phyloP scores from a whole-genome alignment of 2,329 filamentous ascomycete genomes.

The Karstenula rhodostoma region DNA sequence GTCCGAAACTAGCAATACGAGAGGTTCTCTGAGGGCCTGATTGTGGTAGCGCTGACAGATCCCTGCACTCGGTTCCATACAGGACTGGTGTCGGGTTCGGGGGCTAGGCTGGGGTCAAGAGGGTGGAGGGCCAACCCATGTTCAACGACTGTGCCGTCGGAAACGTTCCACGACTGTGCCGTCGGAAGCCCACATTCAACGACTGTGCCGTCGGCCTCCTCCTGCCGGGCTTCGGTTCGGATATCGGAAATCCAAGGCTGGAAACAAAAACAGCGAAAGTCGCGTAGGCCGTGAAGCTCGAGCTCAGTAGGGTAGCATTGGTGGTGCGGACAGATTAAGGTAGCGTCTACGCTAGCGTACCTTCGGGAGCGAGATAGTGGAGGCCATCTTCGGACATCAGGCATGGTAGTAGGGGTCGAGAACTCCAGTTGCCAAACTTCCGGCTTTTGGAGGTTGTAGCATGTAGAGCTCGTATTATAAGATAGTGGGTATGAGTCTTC shows the following conservation, averaged over 20 bases:
- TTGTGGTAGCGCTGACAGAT: not conserved
- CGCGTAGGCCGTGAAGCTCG: not conserved
- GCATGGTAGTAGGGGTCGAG: not conserved
- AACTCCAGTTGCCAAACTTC: not conserved
- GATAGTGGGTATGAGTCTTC: not conserved
- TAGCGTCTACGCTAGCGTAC: not conserved
- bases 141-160: not conserved
- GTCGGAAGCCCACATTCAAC: not conserved
- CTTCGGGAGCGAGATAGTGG: not conserved
- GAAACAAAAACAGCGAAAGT: slow-evolving; percentile 3
- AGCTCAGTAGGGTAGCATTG: not conserved
- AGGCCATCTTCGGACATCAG: slow-evolving; percentile 3
- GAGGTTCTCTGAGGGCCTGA: slow-evolving; percentile 2
- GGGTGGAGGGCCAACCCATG: slow-evolving; percentile 1
- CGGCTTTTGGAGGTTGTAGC: not conserved
- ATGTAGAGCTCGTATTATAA: slow-evolving; percentile 2
- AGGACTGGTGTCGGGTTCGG: slow-evolving; percentile 1
- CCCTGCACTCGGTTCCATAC: not conserved
- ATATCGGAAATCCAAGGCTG: not conserved
- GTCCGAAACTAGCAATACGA: slow-evolving; percentile 1
- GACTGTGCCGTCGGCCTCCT: not conserved
- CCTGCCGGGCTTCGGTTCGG: not conserved
- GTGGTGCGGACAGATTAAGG: not conserved
- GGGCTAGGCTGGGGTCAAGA: not conserved
- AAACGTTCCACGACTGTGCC: not conserved